Conservation (phyloP, 805 yeast genomes). For the Spathaspora hagerdaliae region DNA sequence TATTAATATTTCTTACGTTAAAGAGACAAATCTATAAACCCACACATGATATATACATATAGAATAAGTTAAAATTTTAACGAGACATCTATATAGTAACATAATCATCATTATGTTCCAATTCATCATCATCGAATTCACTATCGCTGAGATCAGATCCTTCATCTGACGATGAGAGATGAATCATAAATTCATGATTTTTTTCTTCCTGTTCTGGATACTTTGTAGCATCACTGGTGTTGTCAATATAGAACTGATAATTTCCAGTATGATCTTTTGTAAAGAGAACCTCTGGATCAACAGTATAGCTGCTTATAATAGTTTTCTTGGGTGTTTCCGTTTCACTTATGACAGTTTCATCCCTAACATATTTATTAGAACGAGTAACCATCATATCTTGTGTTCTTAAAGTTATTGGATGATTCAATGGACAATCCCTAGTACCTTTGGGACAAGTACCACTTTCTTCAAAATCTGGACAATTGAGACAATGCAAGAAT, state of each 20-base stretch:
- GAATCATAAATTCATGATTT: slow-evolving; percentile 6
- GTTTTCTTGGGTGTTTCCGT: slow-evolving; percentile 1
- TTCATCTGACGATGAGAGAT: slow-evolving; percentile 6
- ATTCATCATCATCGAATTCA: slow-evolving; percentile 13
- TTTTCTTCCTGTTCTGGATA: neutral
- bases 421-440: slow-evolving; percentile 48
- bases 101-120: slow-evolving; percentile 22
- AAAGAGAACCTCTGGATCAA: slow-evolving; percentile 25
- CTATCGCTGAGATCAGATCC: slow-evolving; percentile 15
- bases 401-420: slow-evolving; percentile 28
- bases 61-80: too few relatives aligned
- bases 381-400: slow-evolving; percentile 20
- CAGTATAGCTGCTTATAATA: slow-evolving; percentile 30
- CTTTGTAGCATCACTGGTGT: neutral
- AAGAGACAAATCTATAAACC: too few relatives aligned
- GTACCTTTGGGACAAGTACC: slow-evolving; percentile 54
- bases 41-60: too few relatives aligned
- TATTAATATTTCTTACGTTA: too few relatives aligned
- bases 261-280: slow-evolving; percentile 13
- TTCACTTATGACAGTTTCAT: slow-evolving; percentile 8
- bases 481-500: slow-evolving; percentile 53
- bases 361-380: slow-evolving; percentile 12
- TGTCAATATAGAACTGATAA: slow-evolving; percentile 24
- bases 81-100: slow-evolving; percentile 10
- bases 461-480: slow-evolving; percentile 69